A percentile compares a stretch with the other conserved stretches of the same genome.
Evolutionary conservation across 495 filamentous ascomycete species (phyloP).

Genomic region (Aspergillus sclerotiicarbonarius): DNA sequence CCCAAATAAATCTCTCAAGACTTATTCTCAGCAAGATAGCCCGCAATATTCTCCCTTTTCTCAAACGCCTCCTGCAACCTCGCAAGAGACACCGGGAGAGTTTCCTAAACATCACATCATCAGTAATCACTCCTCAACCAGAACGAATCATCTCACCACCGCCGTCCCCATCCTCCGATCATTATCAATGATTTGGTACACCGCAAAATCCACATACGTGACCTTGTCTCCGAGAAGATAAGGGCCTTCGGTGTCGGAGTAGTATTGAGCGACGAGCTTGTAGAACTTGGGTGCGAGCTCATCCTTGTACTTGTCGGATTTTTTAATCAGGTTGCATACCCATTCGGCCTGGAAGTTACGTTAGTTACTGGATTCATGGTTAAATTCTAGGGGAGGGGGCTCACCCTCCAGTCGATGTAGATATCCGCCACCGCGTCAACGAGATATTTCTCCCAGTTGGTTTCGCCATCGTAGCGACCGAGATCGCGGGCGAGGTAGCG

Average conservation of each 20-base stretch:
- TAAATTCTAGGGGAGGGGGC: neutral
- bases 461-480: conserved; percentile 37
- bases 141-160: no score
- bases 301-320: conserved; percentile 23
- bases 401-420: conserved; percentile 38
- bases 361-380: no score
- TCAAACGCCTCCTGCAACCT: no score
- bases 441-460: conserved; percentile 40
- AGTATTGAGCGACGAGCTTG: conserved; percentile 23
- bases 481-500: conserved; percentile 39
- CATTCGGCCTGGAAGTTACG: conserved; percentile 22
- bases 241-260: conserved; percentile 24
- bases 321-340: conserved; percentile 21
- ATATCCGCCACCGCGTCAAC: conserved; percentile 45
- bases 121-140: no score
- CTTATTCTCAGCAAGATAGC: no score
- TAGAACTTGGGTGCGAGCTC: conserved; percentile 28
- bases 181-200: conserved; percentile 35
- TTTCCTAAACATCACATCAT: no score
- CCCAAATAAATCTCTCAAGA: no score
- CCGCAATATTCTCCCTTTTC: no score
- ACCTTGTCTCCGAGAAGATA: conserved; percentile 32
- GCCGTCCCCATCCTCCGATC: conserved; percentile 14
- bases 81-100: no score
- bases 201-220: conserved; percentile 37